Base-by-base conservation (phyloP, 306 rosid species). In the Nissolia schottii region DNA sequence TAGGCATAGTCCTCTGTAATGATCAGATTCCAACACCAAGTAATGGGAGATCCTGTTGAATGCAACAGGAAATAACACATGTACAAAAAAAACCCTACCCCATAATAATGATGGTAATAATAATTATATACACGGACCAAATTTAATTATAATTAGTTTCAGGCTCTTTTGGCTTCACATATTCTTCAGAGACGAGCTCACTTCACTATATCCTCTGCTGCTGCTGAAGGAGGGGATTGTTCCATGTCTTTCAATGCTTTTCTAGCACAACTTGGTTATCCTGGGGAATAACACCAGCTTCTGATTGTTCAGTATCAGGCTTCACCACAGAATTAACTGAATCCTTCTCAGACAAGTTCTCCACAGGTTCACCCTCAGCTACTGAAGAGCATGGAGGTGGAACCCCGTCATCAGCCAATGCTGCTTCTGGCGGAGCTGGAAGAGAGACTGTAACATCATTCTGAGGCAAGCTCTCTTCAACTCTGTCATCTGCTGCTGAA, bases 311-410 rank as follows among this genome's bases (percentile, higher is more conserved):
- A 8, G 68, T 51, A 56, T 54, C 82, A 63, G 59, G 49, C 56
- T 14, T 56, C 35, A 38, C 58, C 1, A 12, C 45, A 16, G 73
- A 64, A 38, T 67, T 72, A 23, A 20, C 69, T 51, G 49, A 41
- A 37, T 2, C 43, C 74, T 75, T 64, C 74, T 75, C 82, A 60
- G 81, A 66, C 55, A 25, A 73, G 51, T 73, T 67, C 34, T 81
- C 75, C 37, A 67, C 41, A 23, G 15, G 70, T 62, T 74, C 75
- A 45, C 62, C 74, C 62, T 64, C 85, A 9, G 65, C 67, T 23
- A 51, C 79, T 58, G 81, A 31, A 63, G 83, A 34, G 53, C 71
- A 34, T 22, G 43, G 27, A 40, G 67, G 49, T 14, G 62, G 35
- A 79, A 20, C 54, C 11, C 45, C 41, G 32, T 3, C 63, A 41